A percentile compares a stretch with the other conserved stretches of the same genome.
Conservation (phyloP, 495 filamentous ascomycete species). For the Pyronema domesticum region DNA sequence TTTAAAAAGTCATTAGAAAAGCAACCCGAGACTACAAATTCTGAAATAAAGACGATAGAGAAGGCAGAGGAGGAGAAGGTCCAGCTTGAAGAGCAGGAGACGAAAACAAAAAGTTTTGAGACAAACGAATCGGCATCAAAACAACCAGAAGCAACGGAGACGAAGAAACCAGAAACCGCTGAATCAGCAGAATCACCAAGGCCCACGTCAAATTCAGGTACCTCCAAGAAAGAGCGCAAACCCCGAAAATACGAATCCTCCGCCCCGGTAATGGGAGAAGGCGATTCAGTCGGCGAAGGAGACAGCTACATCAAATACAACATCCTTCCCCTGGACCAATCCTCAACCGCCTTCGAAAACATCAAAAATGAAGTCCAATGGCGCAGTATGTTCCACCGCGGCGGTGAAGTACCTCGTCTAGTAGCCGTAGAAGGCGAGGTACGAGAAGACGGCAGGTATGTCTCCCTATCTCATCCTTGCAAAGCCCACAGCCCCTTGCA, state of each 20-base stretch:
- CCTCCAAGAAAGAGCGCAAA: not conserved
- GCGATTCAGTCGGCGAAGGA: constrained; percentile 48
- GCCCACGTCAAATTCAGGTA: not conserved
- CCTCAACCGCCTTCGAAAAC: constrained; percentile 46
- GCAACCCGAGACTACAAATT: too few species aligned
- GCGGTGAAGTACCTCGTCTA: constrained; percentile 83
- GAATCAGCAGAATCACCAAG: not conserved
- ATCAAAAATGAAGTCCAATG: constrained; percentile 63
- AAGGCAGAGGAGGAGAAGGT: too few species aligned
- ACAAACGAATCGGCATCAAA: not conserved
- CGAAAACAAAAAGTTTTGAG: too few species aligned
- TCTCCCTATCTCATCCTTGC: not conserved
- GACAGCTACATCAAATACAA: constrained; percentile 62
- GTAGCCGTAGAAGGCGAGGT: constrained; percentile 74
- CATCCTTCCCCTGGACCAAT: constrained; percentile 36
- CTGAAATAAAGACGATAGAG: too few species aligned
- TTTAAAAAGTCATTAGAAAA: too few species aligned
- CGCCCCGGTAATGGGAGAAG: constrained; percentile 22
- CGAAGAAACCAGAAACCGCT: not conserved
- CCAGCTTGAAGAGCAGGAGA: too few species aligned
- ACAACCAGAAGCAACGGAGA: not conserved
- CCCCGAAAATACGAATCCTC: constrained; percentile 12
- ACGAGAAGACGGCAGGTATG: constrained; percentile 40
- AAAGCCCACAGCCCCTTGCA: too few species aligned
- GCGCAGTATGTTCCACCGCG: constrained; percentile 83